Conservation (phyloP, 495 filamentous ascomycete species). For the Tirmania nivea region DNA sequence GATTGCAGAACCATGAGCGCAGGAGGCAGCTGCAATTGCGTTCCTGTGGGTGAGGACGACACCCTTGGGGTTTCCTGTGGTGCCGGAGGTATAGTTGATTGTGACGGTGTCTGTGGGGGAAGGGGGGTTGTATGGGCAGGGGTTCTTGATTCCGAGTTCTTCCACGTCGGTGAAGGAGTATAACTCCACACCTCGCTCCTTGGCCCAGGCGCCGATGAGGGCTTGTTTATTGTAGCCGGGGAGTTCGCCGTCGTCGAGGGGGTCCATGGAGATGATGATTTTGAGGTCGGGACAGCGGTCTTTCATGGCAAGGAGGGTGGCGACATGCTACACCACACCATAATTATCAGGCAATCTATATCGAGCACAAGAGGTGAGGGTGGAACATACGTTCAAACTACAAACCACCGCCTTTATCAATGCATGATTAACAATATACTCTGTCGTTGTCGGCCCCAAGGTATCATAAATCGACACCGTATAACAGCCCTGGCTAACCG, state of each 20-base stretch:
- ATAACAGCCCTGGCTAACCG: constrained; percentile 70
- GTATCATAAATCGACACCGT: constrained; percentile 95
- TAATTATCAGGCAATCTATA: not conserved
- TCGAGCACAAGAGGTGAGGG: not conserved
- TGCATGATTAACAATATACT: constrained; percentile 90
- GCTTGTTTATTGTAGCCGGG: constrained; percentile 57
- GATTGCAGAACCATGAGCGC: constrained; percentile 30
- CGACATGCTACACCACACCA: constrained; percentile 40
- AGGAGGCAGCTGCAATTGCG: constrained; percentile 50
- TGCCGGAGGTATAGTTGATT: constrained; percentile 96
- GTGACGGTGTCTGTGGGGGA: constrained; percentile 59
- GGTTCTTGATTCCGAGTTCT: constrained; percentile 45
- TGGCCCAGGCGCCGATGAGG: constrained; percentile 51
- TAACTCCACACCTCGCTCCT: constrained; percentile 48
- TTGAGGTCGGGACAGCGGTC: constrained; percentile 57
- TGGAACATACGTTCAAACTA: constrained; percentile 31
- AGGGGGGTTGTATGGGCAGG: constrained; percentile 46
- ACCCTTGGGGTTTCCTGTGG: constrained; percentile 85
- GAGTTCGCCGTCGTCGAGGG: constrained; percentile 61
- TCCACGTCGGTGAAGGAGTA: constrained; percentile 61
- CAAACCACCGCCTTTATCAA: constrained; percentile 53
- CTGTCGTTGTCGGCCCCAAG: constrained; percentile 66
- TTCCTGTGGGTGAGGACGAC: constrained; percentile 68
- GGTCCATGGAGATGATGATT: constrained; percentile 71
- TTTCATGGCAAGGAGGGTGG: constrained; percentile 67